Percentiles rank a stretch among this genome's conserved stretches.
Conservation (phyloP, 2,329 filamentous ascomycete species). For the Ceratocystis colombiana region DNA sequence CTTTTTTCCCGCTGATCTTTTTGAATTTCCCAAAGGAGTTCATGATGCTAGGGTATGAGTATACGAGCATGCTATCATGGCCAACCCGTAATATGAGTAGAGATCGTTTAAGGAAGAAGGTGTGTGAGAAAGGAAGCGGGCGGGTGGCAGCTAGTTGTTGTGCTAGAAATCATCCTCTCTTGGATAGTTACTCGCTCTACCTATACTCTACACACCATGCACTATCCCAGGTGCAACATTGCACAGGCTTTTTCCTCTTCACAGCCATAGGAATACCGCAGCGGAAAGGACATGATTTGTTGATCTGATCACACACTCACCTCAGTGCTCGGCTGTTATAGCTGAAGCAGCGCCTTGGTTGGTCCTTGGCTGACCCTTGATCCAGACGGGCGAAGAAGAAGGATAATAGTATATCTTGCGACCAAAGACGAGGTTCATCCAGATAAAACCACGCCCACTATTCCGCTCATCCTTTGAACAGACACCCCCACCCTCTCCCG, state of each 20-base stretch:
- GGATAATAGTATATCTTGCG: neutral
- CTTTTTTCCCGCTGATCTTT: neutral
- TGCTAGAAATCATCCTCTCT: conserved; percentile 3
- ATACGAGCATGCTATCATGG: neutral
- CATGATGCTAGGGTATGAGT: neutral
- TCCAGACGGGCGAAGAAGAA: neutral
- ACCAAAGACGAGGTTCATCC: neutral
- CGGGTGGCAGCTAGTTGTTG: neutral
- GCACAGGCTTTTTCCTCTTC: conserved; percentile 9
- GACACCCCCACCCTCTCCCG: neutral
- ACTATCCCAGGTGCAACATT: conserved; percentile 9
- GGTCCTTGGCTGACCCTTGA: no score
- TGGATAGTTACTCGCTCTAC: neutral
- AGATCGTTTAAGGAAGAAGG: neutral
- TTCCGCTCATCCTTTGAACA: neutral
- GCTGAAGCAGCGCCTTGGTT: conserved; percentile 11
- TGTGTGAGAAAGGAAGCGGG: neutral
- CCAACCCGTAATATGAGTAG: no score
- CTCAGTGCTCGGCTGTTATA: conserved; percentile 7
- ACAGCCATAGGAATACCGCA: conserved; percentile 6
- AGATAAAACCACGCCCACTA: conserved; percentile 5
- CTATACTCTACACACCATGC: neutral
- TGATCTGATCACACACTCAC: conserved; percentile 13
- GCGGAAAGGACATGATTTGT: conserved; percentile 3
- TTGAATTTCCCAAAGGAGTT: neutral